Evolutionary conservation across 2,329 filamentous ascomycete species (phyloP).

Genomic region (Peltaster fructicola): DNA sequence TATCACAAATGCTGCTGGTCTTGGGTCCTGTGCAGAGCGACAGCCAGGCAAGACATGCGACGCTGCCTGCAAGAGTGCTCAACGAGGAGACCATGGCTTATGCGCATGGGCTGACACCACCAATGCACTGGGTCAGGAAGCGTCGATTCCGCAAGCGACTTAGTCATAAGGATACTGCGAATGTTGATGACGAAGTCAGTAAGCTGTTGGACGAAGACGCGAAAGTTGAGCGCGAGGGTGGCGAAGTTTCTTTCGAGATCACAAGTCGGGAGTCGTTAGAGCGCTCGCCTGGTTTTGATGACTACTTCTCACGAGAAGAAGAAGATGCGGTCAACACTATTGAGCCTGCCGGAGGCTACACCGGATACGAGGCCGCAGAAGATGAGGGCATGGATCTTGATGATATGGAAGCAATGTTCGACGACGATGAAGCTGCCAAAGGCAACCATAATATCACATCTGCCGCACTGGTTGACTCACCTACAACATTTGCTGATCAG

Average conservation of each 20-base stretch:
- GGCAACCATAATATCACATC: constrained; percentile 10
- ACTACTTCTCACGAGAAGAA: constrained; percentile 19
- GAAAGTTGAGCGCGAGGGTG: constrained; percentile 32
- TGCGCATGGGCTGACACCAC: constrained; percentile 73
- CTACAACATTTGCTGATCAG: constrained; percentile 12
- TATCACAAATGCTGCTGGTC: constrained; percentile 77
- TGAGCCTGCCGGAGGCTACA: constrained; percentile 23
- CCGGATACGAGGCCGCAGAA: constrained; percentile 21
- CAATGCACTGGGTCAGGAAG: constrained; percentile 70
- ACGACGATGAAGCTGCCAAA: constrained; percentile 13
- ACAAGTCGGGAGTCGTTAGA: constrained; percentile 29
- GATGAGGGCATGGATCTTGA: constrained; percentile 16
- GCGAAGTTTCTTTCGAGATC: constrained; percentile 23
- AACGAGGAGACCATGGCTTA: constrained; percentile 51
- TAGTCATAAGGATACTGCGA: constrained; percentile 66
- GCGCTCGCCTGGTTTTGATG: constrained; percentile 17
- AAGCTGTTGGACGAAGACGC: constrained; percentile 54
- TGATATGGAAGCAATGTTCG: constrained; percentile 21
- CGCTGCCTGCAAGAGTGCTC: constrained; percentile 51
- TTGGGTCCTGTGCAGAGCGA: constrained; percentile 46
- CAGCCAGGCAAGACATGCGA: constrained; percentile 29
- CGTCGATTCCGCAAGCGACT: constrained; percentile 70
- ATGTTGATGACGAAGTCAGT: constrained; percentile 65
- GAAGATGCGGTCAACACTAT: constrained; percentile 14
- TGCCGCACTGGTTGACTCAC: constrained; percentile 12